A percentile compares a stretch with the other conserved stretches of the same genome.
Conservation (phyloP, 345 rosid genomes). For the Eucalyptus sideroxylon region DNA sequence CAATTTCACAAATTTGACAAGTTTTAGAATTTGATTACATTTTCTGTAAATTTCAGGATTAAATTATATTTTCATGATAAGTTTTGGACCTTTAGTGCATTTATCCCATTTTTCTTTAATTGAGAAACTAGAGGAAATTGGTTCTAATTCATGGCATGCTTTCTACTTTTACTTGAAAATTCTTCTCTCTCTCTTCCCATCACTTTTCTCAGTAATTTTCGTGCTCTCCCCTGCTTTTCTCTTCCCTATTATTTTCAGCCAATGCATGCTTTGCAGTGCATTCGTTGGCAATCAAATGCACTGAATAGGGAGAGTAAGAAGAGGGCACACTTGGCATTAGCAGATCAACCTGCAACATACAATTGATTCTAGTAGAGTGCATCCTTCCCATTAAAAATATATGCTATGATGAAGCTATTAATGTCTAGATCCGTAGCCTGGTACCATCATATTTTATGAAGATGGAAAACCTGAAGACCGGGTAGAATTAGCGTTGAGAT, state of each 20-base stretch:
- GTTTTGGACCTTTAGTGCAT: rapidly evolving
- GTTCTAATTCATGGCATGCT: background rate
- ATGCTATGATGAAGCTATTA: background rate
- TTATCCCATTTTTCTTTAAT: background rate
- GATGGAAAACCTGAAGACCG: constrained; percentile 53
- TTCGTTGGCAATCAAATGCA: background rate
- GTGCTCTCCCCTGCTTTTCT: background rate
- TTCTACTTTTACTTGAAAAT: background rate
- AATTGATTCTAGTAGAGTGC: background rate
- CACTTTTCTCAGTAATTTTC: background rate
- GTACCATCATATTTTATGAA: constrained; percentile 29
- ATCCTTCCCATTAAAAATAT: background rate
- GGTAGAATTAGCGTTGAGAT: constrained; percentile 50
- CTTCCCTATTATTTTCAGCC: background rate
- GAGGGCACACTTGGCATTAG: background rate
- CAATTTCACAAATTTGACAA: rapidly evolving
- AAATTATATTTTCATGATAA: background rate
- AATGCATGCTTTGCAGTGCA: background rate
- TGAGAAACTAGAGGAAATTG: background rate
- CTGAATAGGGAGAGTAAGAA: background rate
- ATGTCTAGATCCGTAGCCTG: constrained; percentile 47
- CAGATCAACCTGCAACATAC: background rate
- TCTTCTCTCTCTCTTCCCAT: background rate
- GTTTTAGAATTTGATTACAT: rapidly evolving
- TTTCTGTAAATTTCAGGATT: no score